Evolutionary conservation across 305 asterid genomes (phyloP).

Genomic region (Andrographis paniculata): DNA sequence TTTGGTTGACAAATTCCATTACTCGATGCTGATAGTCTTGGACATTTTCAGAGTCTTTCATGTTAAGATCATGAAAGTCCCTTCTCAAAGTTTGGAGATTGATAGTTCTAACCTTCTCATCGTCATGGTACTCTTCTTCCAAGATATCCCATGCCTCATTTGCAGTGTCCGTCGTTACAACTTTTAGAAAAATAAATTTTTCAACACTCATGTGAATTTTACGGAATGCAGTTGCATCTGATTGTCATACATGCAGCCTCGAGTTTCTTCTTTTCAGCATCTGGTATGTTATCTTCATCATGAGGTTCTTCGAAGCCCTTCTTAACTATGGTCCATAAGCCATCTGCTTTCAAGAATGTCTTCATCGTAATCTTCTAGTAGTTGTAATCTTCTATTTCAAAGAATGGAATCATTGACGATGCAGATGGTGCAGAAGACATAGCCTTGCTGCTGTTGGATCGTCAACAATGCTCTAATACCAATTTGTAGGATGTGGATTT

Average conservation of each 20-base stretch:
- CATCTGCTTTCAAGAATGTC: slow-evolving; percentile 1
- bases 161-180: not conserved
- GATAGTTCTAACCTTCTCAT: not conserved
- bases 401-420: not conserved
- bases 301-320: not conserved
- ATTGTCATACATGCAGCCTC: not conserved
- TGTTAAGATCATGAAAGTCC: not conserved
- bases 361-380: not conserved
- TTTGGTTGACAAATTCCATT: no score
- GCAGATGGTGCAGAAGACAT: no score
- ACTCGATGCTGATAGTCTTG: no score
- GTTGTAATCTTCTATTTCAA: not conserved
- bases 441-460: no score
- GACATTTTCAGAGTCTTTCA: not conserved
- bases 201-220: no score
- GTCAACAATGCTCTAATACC: no score
- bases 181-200: no score
- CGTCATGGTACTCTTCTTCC: not conserved
- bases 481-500: no score
- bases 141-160: not conserved
- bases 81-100: not conserved
- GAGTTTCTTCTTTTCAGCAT: not conserved
- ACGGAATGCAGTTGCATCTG: not conserved
- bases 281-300: not conserved
- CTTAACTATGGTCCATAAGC: not conserved